Conservation (phyloP, 169 alveolate species). For the Babesia bovis region DNA sequence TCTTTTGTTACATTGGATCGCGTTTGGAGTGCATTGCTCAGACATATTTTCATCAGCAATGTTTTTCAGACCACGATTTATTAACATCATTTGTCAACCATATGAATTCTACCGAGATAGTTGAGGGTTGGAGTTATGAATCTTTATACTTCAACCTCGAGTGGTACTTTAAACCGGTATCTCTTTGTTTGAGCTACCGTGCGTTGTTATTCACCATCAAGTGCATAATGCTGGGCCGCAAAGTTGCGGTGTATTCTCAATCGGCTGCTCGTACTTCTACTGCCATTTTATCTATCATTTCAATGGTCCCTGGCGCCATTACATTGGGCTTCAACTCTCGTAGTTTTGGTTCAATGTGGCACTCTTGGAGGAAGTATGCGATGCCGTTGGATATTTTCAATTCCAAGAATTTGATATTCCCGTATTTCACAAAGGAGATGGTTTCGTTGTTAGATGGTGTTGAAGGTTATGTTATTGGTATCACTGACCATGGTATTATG, state of each 20-base stretch:
- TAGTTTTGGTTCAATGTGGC: constrained; percentile 59
- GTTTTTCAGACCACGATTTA: constrained; percentile 43
- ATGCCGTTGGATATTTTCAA: constrained; percentile 60
- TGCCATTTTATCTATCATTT: constrained; percentile 35
- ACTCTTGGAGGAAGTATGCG: constrained; percentile 51
- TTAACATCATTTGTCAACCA: constrained; percentile 54
- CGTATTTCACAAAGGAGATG: constrained; percentile 50
- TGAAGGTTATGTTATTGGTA: constrained; percentile 52
- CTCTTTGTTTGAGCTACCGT: constrained; percentile 45
- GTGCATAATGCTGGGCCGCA: constrained; percentile 43
- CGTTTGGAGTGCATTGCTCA: constrained; percentile 55
- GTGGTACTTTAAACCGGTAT: constrained; percentile 49
- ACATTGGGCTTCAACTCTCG: constrained; percentile 56
- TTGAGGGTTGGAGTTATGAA: constrained; percentile 56
- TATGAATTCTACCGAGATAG: constrained; percentile 33
- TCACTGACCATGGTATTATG: constrained; percentile 34
- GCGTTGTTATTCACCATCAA: constrained; percentile 41
- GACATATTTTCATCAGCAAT: constrained; percentile 40
- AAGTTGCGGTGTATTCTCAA: constrained; percentile 45
- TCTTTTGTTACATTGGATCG: constrained; percentile 49
- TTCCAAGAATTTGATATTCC: constrained; percentile 38
- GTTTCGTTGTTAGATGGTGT: not conserved
- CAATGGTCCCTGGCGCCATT: constrained; percentile 62
- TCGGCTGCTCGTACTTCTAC: constrained; percentile 59
- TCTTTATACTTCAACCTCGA: constrained; percentile 59